A percentile compares a stretch with the other conserved stretches of the same genome.
phyloP scores from a whole-genome alignment of 2,329 filamentous ascomycete species.

The Fusarium chuoi region DNA sequence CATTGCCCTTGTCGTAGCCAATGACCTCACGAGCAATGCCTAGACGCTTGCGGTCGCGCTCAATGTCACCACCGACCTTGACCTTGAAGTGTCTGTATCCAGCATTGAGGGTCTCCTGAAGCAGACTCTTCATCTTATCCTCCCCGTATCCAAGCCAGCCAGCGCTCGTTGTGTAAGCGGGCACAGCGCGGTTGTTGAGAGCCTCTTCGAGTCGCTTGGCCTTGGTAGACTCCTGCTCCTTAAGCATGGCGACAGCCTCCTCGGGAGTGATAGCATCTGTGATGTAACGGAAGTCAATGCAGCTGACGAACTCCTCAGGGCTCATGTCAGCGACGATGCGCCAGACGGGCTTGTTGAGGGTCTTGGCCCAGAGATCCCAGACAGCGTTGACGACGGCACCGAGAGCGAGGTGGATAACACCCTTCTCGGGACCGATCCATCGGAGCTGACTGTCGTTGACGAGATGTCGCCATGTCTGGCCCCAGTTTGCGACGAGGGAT shows the following conservation, averaged over 20 bases:
- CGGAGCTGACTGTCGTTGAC: constrained; percentile 90
- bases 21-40: constrained; percentile 81
- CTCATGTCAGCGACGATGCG: constrained; percentile 89
- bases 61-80: constrained; percentile 82
- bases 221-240: constrained; percentile 74
- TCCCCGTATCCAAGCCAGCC: constrained; percentile 93
- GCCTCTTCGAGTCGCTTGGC: constrained; percentile 77
- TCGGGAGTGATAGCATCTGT: constrained; percentile 91
- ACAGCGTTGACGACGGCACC: constrained; percentile 90
- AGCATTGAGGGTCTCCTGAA: constrained; percentile 77
- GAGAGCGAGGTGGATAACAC: constrained; percentile 91
- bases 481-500: constrained; percentile 83
- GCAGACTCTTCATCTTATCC: constrained; percentile 82
- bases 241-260: constrained; percentile 79
- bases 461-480: constrained; percentile 89
- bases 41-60: constrained; percentile 76
- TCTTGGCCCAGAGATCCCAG: constrained; percentile 96
- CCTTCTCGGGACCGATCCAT: constrained; percentile 95
- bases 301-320: constrained; percentile 84
- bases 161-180: constrained; percentile 89
- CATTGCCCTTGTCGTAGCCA: constrained; percentile 83
- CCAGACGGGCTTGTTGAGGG: constrained; percentile 88
- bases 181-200: constrained; percentile 78
- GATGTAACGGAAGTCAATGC: constrained; percentile 96
- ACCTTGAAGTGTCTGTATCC: constrained; percentile 91